phyloP scores from a whole-genome alignment of 2,329 filamentous ascomycete species.

The Aspergillus calidoustus region DNA sequence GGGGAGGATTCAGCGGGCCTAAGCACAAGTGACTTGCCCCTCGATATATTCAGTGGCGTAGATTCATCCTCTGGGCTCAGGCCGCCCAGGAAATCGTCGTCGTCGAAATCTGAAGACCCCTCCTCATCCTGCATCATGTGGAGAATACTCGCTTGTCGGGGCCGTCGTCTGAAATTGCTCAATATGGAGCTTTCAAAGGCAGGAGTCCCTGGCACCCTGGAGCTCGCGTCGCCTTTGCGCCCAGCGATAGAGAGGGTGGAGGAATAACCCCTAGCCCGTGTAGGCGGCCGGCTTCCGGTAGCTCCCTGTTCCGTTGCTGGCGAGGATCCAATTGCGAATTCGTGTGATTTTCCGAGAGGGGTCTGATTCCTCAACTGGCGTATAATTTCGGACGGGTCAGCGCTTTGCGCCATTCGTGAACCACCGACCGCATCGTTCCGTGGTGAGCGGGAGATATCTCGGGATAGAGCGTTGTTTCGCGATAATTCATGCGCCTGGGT shows the following conservation, averaged over 20 bases:
- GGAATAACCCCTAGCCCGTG: constrained; percentile 45
- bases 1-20: constrained; percentile 29
- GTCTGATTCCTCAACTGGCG: constrained; percentile 35
- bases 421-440: constrained; percentile 1
- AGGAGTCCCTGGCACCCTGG: constrained; percentile 46
- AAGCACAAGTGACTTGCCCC: constrained; percentile 36
- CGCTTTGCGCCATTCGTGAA: constrained; percentile 15
- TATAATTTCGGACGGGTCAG: constrained; percentile 24
- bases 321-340: constrained; percentile 42
- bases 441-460: constrained; percentile 11
- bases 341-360: constrained; percentile 36
- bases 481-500: not conserved
- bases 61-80: constrained; percentile 52
- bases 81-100: constrained; percentile 49
- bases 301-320: constrained; percentile 36
- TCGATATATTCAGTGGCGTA: constrained; percentile 46
- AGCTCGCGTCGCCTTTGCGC: constrained; percentile 41
- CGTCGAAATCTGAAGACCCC: constrained; percentile 40
- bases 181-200: constrained; percentile 49
- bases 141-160: constrained; percentile 51
- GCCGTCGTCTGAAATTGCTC: constrained; percentile 49
- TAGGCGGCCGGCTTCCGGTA: constrained; percentile 41
- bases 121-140: constrained; percentile 50
- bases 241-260: constrained; percentile 44
- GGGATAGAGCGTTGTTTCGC: constrained; percentile 3